These are phyloP conservation scores for Fusarium cicatricum DNA, from an alignment of 2,329 filamentous ascomycete species.

Conservation along the genomic window DNA sequence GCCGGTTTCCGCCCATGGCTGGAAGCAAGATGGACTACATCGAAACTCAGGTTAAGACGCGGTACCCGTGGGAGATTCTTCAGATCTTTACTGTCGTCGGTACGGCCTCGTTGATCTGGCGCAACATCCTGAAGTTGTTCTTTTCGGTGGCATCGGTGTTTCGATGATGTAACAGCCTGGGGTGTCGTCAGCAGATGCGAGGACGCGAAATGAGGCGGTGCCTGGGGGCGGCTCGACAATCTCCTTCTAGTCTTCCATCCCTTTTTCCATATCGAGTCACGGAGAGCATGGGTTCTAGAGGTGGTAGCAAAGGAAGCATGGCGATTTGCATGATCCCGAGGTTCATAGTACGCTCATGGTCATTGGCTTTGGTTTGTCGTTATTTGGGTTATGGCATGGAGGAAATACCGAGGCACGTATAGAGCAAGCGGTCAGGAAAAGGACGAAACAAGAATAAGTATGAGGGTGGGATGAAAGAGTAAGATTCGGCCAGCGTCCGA, in stretches of 20 bases:
- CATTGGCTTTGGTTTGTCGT: slow-evolving; percentile 6
- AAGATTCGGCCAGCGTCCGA: slow-evolving; percentile 35
- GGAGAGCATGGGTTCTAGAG: slow-evolving; percentile 1
- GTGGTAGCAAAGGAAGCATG: neutral
- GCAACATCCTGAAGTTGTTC: slow-evolving; percentile 47
- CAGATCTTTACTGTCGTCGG: slow-evolving; percentile 62
- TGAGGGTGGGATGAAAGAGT: slow-evolving; percentile 15
- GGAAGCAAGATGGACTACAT: slow-evolving; percentile 57
- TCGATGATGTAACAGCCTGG: slow-evolving; percentile 17
- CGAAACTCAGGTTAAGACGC: slow-evolving; percentile 66
- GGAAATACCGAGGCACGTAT: slow-evolving; percentile 34
- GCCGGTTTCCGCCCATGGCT: slow-evolving; percentile 78
- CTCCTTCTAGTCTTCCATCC: neutral
- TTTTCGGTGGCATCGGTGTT: slow-evolving; percentile 30
- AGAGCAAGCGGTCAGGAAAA: neutral
- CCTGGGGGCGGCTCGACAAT: neutral
- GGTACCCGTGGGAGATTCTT: slow-evolving; percentile 62
- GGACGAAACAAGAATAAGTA: slow-evolving; percentile 1
- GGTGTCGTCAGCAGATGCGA: slow-evolving; percentile 1
- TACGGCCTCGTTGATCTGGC: slow-evolving; percentile 53
- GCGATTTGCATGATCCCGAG: slow-evolving; percentile 9
- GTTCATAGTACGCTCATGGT: slow-evolving; percentile 1
- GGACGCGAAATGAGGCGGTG: slow-evolving; percentile 3
- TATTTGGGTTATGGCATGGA: slow-evolving; percentile 2
- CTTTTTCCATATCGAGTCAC: neutral